A percentile compares a stretch with the other conserved stretches of the same genome.
phyloP scores from a whole-genome alignment of 306 rosid genomes.

The Crataegus laevigata region DNA sequence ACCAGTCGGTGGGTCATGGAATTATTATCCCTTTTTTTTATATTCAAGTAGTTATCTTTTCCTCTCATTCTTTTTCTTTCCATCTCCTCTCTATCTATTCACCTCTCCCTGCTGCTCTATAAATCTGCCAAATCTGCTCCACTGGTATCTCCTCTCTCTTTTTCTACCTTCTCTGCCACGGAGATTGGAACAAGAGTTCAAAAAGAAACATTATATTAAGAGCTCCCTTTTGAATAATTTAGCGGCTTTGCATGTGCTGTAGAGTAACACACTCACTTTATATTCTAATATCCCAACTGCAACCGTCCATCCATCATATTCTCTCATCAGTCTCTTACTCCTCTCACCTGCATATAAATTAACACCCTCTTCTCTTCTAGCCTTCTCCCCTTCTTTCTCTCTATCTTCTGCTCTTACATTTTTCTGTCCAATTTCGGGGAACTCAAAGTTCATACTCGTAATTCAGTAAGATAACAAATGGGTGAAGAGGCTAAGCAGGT shows the following conservation, averaged over 20 bases:
- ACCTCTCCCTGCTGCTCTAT: conserved; percentile 27
- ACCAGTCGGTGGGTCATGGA: conserved; percentile 34
- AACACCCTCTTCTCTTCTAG: conserved; percentile 1
- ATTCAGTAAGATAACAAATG: conserved; percentile 33
- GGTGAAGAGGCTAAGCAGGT: conserved; percentile 78
- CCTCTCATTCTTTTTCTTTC: neutral
- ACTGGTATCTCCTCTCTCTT: conserved; percentile 28
- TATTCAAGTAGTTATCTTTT: neutral
- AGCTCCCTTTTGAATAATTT: conserved; percentile 27
- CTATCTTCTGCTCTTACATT: neutral
- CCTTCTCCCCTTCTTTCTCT: neutral
- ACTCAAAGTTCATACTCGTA: neutral
- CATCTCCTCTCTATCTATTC: neutral
- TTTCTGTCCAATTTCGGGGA: conserved; percentile 6
- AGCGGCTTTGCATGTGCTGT: conserved; percentile 67
- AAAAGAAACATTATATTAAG: conserved; percentile 30
- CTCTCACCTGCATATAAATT: conserved; percentile 24
- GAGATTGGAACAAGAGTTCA: conserved; percentile 27
- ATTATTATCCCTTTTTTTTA: conserved; percentile 13
- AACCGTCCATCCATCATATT: conserved; percentile 29
- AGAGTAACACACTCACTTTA: conserved; percentile 45
- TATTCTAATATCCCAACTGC: conserved; percentile 23
- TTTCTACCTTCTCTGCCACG: conserved; percentile 18
- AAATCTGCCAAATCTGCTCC: conserved; percentile 46
- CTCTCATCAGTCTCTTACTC: conserved; percentile 2